A percentile compares a stretch with the other conserved stretches of the same genome.
Evolutionary conservation across 371 early-diverging fungal genomes (phyloP).

Genomic region (Mortierella sp.): DNA sequence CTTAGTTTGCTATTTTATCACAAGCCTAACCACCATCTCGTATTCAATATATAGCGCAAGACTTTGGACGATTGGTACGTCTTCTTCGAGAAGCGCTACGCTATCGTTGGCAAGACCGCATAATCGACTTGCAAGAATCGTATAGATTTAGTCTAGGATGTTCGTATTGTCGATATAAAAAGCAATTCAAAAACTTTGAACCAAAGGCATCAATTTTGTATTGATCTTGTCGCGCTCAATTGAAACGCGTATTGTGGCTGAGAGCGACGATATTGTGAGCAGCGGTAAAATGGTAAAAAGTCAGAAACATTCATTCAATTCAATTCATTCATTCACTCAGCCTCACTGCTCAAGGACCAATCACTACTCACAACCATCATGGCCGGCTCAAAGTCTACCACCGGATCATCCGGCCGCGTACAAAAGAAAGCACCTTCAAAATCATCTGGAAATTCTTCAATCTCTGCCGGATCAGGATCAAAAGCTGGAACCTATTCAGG

Average conservation of each 20-base stretch:
- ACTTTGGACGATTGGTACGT: constrained; percentile 84
- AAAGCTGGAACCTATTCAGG: constrained; percentile 23
- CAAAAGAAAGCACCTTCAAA: constrained; percentile 36
- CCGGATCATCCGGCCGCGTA: constrained; percentile 31
- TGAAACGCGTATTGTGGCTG: constrained; percentile 4
- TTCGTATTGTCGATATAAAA: neutral
- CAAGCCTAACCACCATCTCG: neutral
- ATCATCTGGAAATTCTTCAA: constrained; percentile 13
- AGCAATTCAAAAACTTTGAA: neutral
- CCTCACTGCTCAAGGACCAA: neutral
- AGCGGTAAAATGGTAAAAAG: no score
- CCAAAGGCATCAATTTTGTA: neutral
- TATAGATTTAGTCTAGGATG: neutral
- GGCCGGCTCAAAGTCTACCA: constrained; percentile 36
- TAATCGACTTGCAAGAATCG: neutral
- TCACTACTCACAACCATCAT: constrained; percentile 11
- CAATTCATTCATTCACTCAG: neutral
- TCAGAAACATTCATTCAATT: neutral
- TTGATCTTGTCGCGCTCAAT: neutral
- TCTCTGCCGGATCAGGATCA: constrained; percentile 12
- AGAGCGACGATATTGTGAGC: neutral
- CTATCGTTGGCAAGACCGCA: constrained; percentile 73
- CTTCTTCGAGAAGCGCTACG: constrained; percentile 82
- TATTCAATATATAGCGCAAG: constrained; percentile 59
- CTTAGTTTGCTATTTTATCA: no score